Evolutionary conservation across 1,284 basidiomycete genomes (phyloP).

Genomic region (Ceratobasidium sp.): DNA sequence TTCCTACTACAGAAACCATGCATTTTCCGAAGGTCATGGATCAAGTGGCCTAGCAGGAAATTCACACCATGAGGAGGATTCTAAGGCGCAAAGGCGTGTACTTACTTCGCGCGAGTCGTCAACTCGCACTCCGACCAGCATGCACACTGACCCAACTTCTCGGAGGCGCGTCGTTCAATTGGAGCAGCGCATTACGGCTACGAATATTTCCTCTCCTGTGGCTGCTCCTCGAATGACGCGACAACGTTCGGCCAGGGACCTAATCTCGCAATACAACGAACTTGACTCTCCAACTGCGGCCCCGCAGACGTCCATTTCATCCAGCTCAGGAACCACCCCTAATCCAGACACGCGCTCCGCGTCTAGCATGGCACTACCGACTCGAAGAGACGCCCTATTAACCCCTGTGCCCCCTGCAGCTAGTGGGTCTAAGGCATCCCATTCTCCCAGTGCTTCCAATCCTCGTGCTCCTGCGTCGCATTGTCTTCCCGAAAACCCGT

Average conservation of each 20-base stretch:
- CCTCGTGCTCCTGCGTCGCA: conserved; percentile 3
- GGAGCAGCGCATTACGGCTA: not conserved
- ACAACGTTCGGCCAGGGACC: conserved; percentile 15
- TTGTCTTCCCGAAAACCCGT: conserved; percentile 2
- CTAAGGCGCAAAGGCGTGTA: too few species aligned
- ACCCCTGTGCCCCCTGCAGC: not conserved
- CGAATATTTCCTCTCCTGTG: not conserved
- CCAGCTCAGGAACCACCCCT: too few species aligned
- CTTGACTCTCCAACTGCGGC: not conserved
- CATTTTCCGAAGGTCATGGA: not conserved
- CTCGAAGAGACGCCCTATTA: not conserved
- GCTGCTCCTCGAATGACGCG: not conserved
- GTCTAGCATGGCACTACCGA: not conserved
- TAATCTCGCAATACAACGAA: conserved; percentile 7
- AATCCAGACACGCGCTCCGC: not conserved
- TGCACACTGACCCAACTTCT: not conserved
- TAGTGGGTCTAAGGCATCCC: not conserved
- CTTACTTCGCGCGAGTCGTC: not conserved
- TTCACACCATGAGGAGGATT: too few species aligned
- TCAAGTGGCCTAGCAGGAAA: too few species aligned
- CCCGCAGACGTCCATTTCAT: too few species aligned
- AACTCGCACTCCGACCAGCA: not conserved
- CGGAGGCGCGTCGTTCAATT: not conserved
- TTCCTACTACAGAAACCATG: not conserved
- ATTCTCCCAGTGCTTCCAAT: not conserved